phyloP scores from a whole-genome alignment of 2,329 filamentous ascomycete species.

The Neofusicoccum sp. region DNA sequence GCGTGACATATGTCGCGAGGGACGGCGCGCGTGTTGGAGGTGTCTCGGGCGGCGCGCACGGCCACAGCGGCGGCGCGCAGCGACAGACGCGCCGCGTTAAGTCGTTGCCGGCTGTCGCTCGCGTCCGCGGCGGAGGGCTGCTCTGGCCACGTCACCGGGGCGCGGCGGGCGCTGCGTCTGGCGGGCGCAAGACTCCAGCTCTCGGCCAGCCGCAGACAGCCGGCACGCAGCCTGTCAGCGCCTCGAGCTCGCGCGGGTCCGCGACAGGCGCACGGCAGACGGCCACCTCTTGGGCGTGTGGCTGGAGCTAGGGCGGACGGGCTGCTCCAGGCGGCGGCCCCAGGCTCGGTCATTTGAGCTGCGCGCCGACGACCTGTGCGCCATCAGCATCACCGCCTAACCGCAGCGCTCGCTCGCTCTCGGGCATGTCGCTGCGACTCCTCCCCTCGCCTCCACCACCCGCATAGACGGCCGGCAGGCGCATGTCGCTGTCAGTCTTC shows the following conservation, averaged over 20 bases:
- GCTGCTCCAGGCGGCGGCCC: neutral
- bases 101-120: neutral
- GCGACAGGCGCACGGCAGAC: neutral
- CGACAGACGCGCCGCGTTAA: neutral
- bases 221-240: neutral
- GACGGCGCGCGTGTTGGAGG: conserved; percentile 11
- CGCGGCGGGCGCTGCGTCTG: neutral
- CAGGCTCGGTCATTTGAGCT: conserved; percentile 13
- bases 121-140: neutral
- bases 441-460: neutral
- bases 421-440: conserved; percentile 5
- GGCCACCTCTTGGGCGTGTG: neutral
- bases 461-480: conserved; percentile 30
- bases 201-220: neutral
- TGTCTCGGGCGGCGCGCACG: conserved; percentile 11
- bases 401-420: neutral
- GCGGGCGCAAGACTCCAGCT: neutral
- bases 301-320: conserved; percentile 3
- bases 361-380: conserved; percentile 20
- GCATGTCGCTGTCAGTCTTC: conserved; percentile 86
- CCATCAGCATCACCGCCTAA: conserved; percentile 23
- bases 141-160: neutral
- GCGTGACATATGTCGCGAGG: conserved; percentile 14
- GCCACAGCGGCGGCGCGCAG: neutral
- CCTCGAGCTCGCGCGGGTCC: neutral